Evolutionary conservation across 1,284 basidiomycete species (phyloP).

Genomic region (Chalciporus sp.): DNA sequence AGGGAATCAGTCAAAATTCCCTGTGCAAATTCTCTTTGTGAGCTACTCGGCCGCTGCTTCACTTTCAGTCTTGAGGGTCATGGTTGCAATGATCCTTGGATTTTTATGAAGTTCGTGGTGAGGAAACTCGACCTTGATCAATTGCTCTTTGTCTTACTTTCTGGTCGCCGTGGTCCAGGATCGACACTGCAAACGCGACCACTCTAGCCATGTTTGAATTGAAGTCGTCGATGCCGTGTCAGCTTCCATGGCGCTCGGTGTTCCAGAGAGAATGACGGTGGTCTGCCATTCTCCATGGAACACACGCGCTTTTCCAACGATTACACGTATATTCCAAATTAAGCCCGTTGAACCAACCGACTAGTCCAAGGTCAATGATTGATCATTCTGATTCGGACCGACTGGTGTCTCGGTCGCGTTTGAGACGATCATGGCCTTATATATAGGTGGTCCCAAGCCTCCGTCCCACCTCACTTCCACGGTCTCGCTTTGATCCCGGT

Average conservation of each 20-base stretch:
- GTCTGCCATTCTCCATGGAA: not conserved
- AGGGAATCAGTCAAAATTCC: no score
- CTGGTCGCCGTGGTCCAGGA: not conserved
- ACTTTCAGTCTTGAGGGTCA: no score
- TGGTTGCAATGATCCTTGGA: no score
- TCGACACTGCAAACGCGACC: not conserved
- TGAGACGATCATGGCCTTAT: constrained; percentile 22
- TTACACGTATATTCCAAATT: not conserved
- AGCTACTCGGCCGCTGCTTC: no score
- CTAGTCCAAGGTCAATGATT: not conserved
- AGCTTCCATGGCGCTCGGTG: not conserved
- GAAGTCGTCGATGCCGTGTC: not conserved
- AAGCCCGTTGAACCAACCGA: not conserved
- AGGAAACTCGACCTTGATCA: no score
- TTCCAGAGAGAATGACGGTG: constrained; percentile 8
- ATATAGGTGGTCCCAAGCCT: constrained; percentile 5
- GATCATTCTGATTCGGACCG: constrained; percentile 4
- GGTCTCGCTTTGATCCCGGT: constrained; percentile 15
- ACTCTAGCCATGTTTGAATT: not conserved
- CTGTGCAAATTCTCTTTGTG: no score
- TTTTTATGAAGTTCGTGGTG: no score
- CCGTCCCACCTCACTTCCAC: not conserved
- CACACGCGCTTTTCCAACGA: not conserved
- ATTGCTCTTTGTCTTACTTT: not conserved
- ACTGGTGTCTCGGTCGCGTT: constrained; percentile 19